Conservation (phyloP, 2,329 filamentous ascomycete genomes). For the Ophiostoma sp. region DNA sequence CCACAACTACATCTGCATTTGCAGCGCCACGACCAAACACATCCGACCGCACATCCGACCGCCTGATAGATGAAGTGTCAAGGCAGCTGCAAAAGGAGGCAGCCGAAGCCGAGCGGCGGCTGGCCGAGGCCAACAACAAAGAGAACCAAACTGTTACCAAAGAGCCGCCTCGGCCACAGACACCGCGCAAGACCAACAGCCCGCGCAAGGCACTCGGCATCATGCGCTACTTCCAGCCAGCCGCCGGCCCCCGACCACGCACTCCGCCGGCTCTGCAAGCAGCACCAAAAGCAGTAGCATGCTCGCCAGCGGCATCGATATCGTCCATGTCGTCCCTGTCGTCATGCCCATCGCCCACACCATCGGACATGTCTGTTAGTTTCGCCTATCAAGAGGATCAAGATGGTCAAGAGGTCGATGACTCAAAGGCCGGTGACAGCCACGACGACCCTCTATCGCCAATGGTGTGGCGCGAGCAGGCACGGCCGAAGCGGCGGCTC, state of each 20-base stretch:
- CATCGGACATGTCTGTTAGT: neutral
- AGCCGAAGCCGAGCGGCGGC: slow-evolving; percentile 13
- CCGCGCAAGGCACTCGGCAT: slow-evolving; percentile 22
- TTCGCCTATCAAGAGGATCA: neutral
- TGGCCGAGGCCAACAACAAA: neutral
- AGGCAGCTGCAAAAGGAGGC: slow-evolving; percentile 21
- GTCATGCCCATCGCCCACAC: slow-evolving; percentile 1
- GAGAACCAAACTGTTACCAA: neutral
- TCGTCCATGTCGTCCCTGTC: slow-evolving; percentile 18
- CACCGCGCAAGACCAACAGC: slow-evolving; percentile 10
- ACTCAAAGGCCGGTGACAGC: neutral
- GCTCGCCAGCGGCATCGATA: slow-evolving; percentile 12
- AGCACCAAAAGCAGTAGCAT: neutral
- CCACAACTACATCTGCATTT: neutral
- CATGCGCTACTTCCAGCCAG: slow-evolving; percentile 28
- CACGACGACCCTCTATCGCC: neutral
- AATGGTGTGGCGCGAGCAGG: neutral
- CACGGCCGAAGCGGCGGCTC: slow-evolving; percentile 26
- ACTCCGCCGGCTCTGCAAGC: neutral
- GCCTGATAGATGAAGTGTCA: slow-evolving; percentile 17
- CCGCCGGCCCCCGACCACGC: slow-evolving; percentile 12
- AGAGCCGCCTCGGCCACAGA: neutral
- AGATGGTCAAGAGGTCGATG: neutral
- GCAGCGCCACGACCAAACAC: neutral
- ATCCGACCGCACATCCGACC: neutral